Evolutionary conservation across 768 basidiomycete genomes (phyloP), one percentile per base, ranked within the genome.

Genomic region (Coprinopsis sp.): DNA sequence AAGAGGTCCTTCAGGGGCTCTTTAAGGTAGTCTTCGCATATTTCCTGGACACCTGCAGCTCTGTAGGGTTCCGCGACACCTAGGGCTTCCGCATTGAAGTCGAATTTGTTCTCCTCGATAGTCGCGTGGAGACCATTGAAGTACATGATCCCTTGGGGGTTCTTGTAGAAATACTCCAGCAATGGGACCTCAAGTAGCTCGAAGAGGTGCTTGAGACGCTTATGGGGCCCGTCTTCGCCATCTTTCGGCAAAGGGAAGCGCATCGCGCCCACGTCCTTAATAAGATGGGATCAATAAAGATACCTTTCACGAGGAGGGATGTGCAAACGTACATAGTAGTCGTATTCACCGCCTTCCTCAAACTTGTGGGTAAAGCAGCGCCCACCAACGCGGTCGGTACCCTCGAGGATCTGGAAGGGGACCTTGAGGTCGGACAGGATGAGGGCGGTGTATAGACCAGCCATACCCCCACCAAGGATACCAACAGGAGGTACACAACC

Each of bases 331-430:
- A 69, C 66, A 31, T 59, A 71, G 51, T 73, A 71, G 37, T 72
- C 61, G 29, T 68, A 64, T 18, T 51, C 37, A 3, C 50, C 54
- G 49, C 57, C 27, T 31, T 55, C 40, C 2, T 49, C 43, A 51
- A 78, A 76, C 6, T 57, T 58, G 46, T 76, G 57, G 1, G 76
- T 78, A 49, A 54, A 69, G 33, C 74, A 57, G 13, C 73, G 67
- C 22, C 76, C 77, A 2, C 76, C 76, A 27, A 56, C 44, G 13
- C 67, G 69, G 19, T 57, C 54, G 1, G 60, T 58, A 16, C 67
- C 70, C 54, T 77, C 76, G n/a, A 77, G 48, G 33, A 76, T 71
- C 16, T 73, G 65, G 55, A 72, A 77, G 6, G 58, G 46, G 51
- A 76, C 67, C 0, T 56, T 64, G 5, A 74, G 62, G 6, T 56